Conservation (phyloP, 2,329 filamentous ascomycete species). For the Septoria petroselini region DNA sequence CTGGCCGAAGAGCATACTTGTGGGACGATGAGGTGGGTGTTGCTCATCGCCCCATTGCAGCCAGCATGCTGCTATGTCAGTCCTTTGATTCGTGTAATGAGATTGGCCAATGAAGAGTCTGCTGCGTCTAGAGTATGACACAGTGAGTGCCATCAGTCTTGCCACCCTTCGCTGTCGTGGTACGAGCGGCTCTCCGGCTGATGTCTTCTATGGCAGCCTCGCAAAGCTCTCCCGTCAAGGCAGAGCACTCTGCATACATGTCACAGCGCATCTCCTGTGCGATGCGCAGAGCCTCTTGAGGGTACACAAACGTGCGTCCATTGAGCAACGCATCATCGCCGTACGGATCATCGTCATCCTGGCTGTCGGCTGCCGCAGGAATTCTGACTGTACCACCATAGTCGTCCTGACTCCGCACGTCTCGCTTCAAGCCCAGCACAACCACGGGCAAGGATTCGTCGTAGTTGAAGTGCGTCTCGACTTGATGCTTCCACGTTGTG, state of each 20-base stretch:
- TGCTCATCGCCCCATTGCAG: neutral
- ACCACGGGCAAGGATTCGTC: slow-evolving; percentile 55
- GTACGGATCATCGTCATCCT: slow-evolving; percentile 36
- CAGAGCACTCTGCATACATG: slow-evolving; percentile 62
- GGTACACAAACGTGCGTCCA: slow-evolving; percentile 48
- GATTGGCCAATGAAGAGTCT: neutral
- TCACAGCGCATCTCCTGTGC: slow-evolving; percentile 61
- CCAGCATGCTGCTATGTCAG: neutral
- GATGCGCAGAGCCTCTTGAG: slow-evolving; percentile 48
- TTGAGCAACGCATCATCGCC: slow-evolving; percentile 35
- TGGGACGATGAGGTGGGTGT: neutral
- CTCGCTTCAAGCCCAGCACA: slow-evolving; percentile 58
- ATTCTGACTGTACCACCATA: slow-evolving; percentile 32
- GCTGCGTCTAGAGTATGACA: slow-evolving; percentile 23
- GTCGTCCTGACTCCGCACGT: slow-evolving; percentile 50
- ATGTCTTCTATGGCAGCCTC: slow-evolving; percentile 60
- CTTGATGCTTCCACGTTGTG: slow-evolving; percentile 43
- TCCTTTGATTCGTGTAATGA: neutral
- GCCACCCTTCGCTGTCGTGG: slow-evolving; percentile 54
- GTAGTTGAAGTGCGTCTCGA: slow-evolving; percentile 53
- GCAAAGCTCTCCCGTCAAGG: slow-evolving; percentile 56
- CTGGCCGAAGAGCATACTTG: neutral
- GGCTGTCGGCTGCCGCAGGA: slow-evolving; percentile 15
- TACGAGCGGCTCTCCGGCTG: slow-evolving; percentile 56
- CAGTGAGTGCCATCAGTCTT: slow-evolving; percentile 27